Evolutionary conservation across 257 asterid species (phyloP).

Genomic region (Gentiana straminea): DNA sequence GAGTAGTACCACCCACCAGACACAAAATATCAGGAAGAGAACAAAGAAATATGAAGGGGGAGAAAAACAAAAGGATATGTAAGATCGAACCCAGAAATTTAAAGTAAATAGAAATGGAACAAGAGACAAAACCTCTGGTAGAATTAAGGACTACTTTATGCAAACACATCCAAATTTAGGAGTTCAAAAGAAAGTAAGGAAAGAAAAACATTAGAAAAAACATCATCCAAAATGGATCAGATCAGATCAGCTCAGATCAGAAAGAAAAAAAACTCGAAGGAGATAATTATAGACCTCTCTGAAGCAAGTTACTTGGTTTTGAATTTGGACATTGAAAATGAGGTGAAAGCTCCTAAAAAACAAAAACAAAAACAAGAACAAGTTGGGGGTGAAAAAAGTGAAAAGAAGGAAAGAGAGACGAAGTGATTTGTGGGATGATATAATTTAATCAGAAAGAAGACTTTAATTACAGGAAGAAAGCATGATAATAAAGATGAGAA

Average conservation of each 20-base stretch:
- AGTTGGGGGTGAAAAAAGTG: constrained; percentile 3
- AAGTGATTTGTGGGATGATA: too few species aligned
- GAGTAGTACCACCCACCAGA: neutral
- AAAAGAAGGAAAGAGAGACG: constrained; percentile 1
- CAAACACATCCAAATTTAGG: neutral
- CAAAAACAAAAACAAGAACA: constrained; percentile 1
- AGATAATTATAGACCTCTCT: constrained; percentile 4
- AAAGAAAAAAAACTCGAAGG: too few species aligned
- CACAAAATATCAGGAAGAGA: neutral
- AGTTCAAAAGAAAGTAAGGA: neutral
- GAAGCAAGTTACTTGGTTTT: constrained; percentile 3
- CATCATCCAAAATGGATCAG: neutral
- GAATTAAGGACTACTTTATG: neutral
- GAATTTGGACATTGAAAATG: neutral
- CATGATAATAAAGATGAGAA: constrained; percentile 5
- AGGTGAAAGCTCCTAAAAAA: neutral
- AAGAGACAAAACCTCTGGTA: neutral
- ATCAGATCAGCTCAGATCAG: neutral
- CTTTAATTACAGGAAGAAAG: too few species aligned
- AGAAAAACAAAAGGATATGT: neutral
- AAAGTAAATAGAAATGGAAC: neutral
- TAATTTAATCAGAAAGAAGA: too few species aligned
- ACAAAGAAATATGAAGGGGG: neutral
- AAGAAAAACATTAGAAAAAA: neutral
- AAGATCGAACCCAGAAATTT: neutral